Percentiles rank a stretch among this genome's conserved stretches.
Evolutionary conservation across 2,329 filamentous ascomycete genomes (phyloP).

Genomic region (Xylaria polymorpha): DNA sequence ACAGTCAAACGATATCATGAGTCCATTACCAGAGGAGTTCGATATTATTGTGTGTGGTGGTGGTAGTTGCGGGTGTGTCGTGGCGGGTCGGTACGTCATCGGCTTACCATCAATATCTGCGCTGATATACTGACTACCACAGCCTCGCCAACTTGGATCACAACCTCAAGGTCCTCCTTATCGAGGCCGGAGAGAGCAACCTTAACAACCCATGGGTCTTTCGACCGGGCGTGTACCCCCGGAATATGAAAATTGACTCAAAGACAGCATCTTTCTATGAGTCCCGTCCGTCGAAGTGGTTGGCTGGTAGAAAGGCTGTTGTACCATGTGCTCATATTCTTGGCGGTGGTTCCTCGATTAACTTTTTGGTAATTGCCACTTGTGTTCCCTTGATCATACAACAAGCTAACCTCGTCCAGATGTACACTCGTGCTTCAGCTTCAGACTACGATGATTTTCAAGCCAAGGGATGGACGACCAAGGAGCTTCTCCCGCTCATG

Average conservation of each 20-base stretch:
- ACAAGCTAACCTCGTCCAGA: slow-evolving; percentile 55
- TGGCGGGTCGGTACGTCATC: slow-evolving; percentile 63
- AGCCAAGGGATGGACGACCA: slow-evolving; percentile 81
- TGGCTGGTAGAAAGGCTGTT: slow-evolving; percentile 76
- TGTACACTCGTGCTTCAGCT: slow-evolving; percentile 78
- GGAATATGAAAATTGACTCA: slow-evolving; percentile 79
- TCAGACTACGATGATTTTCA: slow-evolving; percentile 84
- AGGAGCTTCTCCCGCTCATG: slow-evolving; percentile 81
- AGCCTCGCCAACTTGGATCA: slow-evolving; percentile 80
- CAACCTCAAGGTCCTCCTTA: slow-evolving; percentile 70
- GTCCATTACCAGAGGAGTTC: slow-evolving; percentile 75
- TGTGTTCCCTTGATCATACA: not conserved
- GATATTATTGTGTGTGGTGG: slow-evolving; percentile 84
- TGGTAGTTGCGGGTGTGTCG: slow-evolving; percentile 73
- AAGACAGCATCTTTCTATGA: slow-evolving; percentile 87
- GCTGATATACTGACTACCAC: slow-evolving; percentile 53
- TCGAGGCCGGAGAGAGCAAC: slow-evolving; percentile 57
- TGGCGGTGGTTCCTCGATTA: slow-evolving; percentile 79
- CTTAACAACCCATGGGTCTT: slow-evolving; percentile 83
- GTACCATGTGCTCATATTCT: slow-evolving; percentile 81
- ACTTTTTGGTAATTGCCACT: slow-evolving; percentile 71
- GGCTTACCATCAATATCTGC: slow-evolving; percentile 11
- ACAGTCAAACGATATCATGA: slow-evolving; percentile 47
- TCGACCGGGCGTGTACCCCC: slow-evolving; percentile 80
- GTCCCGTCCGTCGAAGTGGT: slow-evolving; percentile 77